phyloP scores from a whole-genome alignment of 2,329 filamentous ascomycete species.

The Ascosphaera pollenicola region DNA sequence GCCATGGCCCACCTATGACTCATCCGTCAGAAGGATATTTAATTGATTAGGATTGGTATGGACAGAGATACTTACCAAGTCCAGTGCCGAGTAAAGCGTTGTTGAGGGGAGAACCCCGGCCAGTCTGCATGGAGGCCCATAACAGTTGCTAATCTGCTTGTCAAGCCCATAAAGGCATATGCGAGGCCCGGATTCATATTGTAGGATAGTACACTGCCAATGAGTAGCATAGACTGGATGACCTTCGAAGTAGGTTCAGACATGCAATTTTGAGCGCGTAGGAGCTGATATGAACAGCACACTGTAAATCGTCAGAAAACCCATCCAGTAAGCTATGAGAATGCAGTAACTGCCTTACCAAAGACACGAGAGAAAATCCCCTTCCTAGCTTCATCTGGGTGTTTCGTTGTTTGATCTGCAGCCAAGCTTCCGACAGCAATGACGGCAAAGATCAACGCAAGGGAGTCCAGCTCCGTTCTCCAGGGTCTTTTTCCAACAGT shows the following conservation, averaged over 20 bases:
- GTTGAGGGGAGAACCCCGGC: constrained; percentile 27
- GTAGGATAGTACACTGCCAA: constrained; percentile 38
- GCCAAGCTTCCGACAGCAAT: constrained; percentile 41
- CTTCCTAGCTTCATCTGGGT: constrained; percentile 17
- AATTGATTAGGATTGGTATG: constrained; percentile 1
- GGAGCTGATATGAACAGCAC: constrained; percentile 42
- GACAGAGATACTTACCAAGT: constrained; percentile 16
- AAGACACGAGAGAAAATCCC: constrained; percentile 43
- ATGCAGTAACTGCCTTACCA: constrained; percentile 25
- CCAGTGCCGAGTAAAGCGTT: constrained; percentile 23
- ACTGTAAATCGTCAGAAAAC: constrained; percentile 24
- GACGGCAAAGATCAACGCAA: constrained; percentile 38
- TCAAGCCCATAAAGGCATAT: constrained; percentile 38
- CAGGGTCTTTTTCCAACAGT: too few relatives aligned
- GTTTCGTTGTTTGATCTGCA: constrained; percentile 31
- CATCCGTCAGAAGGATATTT: neutral
- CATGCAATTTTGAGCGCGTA: constrained; percentile 41
- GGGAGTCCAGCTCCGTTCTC: constrained; percentile 24
- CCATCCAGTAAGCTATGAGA: too few relatives aligned
- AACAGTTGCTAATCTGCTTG: constrained; percentile 36
- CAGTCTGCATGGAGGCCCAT: constrained; percentile 37
- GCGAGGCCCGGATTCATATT: constrained; percentile 44
- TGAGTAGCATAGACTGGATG: constrained; percentile 38
- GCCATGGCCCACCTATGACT: constrained; percentile 34
- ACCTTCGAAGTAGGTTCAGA: constrained; percentile 38